Evolutionary conservation across 2,329 filamentous ascomycete species (phyloP).

Genomic region (Fusarium tricinctum): DNA sequence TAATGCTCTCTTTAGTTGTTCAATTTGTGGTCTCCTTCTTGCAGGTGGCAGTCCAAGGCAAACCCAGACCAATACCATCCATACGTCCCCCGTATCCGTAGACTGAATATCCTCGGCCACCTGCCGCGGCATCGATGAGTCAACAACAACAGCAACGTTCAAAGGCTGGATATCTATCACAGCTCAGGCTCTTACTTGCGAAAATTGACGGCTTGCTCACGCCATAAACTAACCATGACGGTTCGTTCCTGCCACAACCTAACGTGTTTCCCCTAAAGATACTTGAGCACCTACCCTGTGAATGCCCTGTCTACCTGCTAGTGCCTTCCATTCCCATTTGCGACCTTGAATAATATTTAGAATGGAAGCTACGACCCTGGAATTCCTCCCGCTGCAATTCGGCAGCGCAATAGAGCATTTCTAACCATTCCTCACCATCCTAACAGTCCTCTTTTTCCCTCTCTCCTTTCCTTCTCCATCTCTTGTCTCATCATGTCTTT

Average conservation of each 20-base stretch:
- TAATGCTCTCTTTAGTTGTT: not conserved
- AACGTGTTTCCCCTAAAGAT: not conserved
- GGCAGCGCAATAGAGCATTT: not conserved
- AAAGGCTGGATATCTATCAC: too few relatives aligned
- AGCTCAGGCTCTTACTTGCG: too few relatives aligned
- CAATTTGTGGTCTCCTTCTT: not conserved
- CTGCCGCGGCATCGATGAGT: slow-evolving; percentile 17
- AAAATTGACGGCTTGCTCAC: not conserved
- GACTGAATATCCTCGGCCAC: not conserved
- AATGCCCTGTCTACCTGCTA: not conserved
- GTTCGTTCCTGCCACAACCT: slow-evolving; percentile 21
- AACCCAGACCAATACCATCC: not conserved
- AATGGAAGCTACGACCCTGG: not conserved
- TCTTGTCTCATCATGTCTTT: slow-evolving; percentile 8
- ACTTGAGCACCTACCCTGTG: not conserved
- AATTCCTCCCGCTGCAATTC: not conserved
- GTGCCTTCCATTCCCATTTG: not conserved
- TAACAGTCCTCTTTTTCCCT: not conserved
- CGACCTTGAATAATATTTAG: not conserved
- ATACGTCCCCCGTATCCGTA: not conserved
- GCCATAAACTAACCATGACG: slow-evolving; percentile 15
- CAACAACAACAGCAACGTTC: not conserved
- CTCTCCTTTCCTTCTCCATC: not conserved
- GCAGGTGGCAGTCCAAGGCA: not conserved
- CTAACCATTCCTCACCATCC: not conserved